phyloP scores from a whole-genome alignment of 1,284 basidiomycete genomes.

The Marasmius fiardii region DNA sequence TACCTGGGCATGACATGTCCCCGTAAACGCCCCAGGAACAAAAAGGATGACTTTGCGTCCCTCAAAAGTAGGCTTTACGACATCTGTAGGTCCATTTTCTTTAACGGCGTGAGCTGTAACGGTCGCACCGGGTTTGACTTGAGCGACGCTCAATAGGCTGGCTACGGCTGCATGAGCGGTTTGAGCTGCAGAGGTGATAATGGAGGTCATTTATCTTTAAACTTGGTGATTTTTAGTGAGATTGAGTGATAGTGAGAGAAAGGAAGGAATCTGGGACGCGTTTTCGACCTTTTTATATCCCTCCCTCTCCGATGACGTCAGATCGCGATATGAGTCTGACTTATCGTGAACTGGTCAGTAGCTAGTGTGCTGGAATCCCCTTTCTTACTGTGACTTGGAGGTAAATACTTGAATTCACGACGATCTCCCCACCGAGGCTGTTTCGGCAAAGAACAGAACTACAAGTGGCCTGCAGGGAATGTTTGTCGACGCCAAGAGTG shows the following conservation, averaged over 20 bases:
- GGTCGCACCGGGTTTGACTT: conserved; percentile 46
- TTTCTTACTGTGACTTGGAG: no score
- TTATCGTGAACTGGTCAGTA: no score
- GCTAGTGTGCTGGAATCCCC: no score
- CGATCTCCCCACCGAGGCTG: no score
- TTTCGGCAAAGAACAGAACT: no score
- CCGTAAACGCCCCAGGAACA: conserved; percentile 63
- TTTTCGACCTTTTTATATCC: no score
- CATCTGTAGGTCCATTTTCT: conserved; percentile 53
- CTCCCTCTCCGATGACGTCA: no score
- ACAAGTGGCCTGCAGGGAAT: no score
- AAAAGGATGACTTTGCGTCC: conserved; percentile 71
- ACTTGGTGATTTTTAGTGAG: not conserved
- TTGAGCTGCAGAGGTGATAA: conserved; percentile 41
- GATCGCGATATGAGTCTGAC: no score
- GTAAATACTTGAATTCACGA: no score
- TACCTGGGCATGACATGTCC: conserved; percentile 17
- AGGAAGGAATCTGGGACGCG: not conserved
- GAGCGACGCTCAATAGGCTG: conserved; percentile 41
- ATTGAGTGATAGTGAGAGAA: not conserved
- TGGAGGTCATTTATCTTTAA: conserved; percentile 37
- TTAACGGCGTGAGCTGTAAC: conserved; percentile 47
- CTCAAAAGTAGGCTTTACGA: conserved; percentile 47
- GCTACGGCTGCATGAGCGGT: conserved; percentile 54
- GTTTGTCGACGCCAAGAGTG: no score